Base-by-base conservation (phyloP, 1,139 yeast genomes). In the Yamadazyma conglobata region DNA sequence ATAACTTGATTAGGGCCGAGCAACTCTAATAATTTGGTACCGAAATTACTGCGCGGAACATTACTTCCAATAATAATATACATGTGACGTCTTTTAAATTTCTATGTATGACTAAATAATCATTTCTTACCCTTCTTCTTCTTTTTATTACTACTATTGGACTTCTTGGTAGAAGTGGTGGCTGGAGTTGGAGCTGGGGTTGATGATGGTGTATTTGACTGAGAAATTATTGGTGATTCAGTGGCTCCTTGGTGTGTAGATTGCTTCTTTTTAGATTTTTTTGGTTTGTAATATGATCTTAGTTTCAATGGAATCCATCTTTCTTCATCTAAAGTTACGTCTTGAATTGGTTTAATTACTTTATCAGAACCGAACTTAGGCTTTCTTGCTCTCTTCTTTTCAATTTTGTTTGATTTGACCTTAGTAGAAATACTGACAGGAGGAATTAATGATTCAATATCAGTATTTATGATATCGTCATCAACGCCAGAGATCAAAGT, bases 281-380 rank as follows among this genome's bases (percentile, higher is more conserved):
- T 80, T 12, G 94, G 87, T 55, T 77, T 85, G 61, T 84, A 88
- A 45, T 80, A 78, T 5, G 88, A 75, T 56, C 97, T 75, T 52
- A 88, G 91, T 49, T 79, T 81, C 70, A 84, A 51, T 18, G 96
- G 95, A 32, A 88, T 60, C 97, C 97, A 89, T 60, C 96, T 78
- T 55, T 89, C 96, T 19, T 50, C 49, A 39, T 69, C 73, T 31
- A 66, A 47, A 11, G 33, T 43, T 20, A 60, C 48, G 26, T 62
- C 59, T 6, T 50, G 52, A 17, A 47, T 54, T 5, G 64, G 58
- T 35, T 59, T 57, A 27, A 61, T 25, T 2, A 56, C 50, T 45
- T 66, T 73, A 44, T 48, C 46, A 17, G 61, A 41, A 24, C 71
- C 63, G 40, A 68, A 67, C 38, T 54, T 60, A 6, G 71, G 56